phyloP scores from a whole-genome alignment of 192 early-diverging fungal species.

The Coemansia sp. region DNA sequence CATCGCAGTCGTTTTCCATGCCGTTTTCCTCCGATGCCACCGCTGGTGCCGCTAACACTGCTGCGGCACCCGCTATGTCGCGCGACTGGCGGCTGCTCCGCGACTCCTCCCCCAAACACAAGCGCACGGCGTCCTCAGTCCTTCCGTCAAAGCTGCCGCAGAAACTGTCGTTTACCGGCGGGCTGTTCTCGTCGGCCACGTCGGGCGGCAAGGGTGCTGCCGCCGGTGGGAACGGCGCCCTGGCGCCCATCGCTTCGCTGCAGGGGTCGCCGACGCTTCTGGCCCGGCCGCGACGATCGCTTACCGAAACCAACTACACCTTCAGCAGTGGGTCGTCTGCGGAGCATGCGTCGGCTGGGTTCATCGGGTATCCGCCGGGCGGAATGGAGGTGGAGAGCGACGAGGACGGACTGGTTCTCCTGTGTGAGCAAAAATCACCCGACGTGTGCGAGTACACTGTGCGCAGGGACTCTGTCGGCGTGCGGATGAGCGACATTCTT shows the following conservation, averaged over 20 bases:
- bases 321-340: background rate
- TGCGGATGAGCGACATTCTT: conserved; percentile 33
- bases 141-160: conserved; percentile 23
- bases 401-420: conserved; percentile 28
- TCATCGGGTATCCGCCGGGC: conserved; percentile 52
- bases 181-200: conserved; percentile 14
- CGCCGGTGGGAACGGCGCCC: background rate
- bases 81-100: conserved; percentile 38
- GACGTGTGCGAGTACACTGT: conserved; percentile 47
- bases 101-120: conserved; percentile 24
- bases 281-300: conserved; percentile 4
- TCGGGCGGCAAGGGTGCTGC: background rate
- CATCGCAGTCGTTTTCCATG: conserved; percentile 47
- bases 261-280: background rate
- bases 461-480: conserved; percentile 25
- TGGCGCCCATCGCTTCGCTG: background rate
- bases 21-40: conserved; percentile 11
- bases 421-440: conserved; percentile 49
- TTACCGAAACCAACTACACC: background rate
- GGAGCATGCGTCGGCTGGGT: conserved; percentile 10
- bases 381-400: conserved; percentile 34
- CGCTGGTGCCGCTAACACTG: conserved; percentile 23
- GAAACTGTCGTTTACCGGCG: conserved; percentile 19
- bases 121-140: conserved; percentile 43
- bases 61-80: conserved; percentile 9